These are phyloP conservation scores for Pythium guiyangense DNA, from an alignment of 352 stramenopile species.

Conservation along the genomic window DNA sequence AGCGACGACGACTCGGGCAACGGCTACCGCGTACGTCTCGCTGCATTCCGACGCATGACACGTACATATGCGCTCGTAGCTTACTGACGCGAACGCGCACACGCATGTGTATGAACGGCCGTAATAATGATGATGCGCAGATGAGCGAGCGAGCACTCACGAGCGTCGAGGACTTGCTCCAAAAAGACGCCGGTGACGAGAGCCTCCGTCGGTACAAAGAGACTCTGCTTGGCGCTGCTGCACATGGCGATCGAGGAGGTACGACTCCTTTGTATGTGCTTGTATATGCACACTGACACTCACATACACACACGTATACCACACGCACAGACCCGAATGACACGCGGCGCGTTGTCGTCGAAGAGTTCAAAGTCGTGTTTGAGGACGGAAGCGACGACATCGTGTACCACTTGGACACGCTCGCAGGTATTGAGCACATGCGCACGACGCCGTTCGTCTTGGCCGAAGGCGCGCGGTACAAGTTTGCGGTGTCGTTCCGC, in stretches of 20 bases:
- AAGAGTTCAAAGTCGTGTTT: conserved; percentile 86
- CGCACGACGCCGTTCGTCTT: conserved; percentile 67
- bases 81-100: too few relatives aligned
- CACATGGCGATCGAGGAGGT: conserved; percentile 79
- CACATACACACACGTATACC: neutral
- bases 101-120: too few relatives aligned
- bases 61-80: neutral
- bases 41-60: neutral
- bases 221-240: conserved; percentile 68
- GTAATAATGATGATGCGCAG: conserved; percentile 15
- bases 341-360: conserved; percentile 68
- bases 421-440: conserved; percentile 65
- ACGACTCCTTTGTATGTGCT: neutral
- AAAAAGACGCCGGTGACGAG: conserved; percentile 78
- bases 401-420: conserved; percentile 69
- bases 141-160: conserved; percentile 56
- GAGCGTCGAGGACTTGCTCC: conserved; percentile 70
- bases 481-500: conserved; percentile 80
- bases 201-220: conserved; percentile 85
- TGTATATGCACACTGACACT: neutral
- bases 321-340: conserved; percentile 43
- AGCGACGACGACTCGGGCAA: conserved; percentile 27
- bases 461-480: conserved; percentile 74
- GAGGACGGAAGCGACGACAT: conserved; percentile 64
- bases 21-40: conserved; percentile 42